These are phyloP conservation scores for Ophiorrhiza pumila DNA, from an alignment of 257 asterid genomes.

Conservation along the genomic window DNA sequence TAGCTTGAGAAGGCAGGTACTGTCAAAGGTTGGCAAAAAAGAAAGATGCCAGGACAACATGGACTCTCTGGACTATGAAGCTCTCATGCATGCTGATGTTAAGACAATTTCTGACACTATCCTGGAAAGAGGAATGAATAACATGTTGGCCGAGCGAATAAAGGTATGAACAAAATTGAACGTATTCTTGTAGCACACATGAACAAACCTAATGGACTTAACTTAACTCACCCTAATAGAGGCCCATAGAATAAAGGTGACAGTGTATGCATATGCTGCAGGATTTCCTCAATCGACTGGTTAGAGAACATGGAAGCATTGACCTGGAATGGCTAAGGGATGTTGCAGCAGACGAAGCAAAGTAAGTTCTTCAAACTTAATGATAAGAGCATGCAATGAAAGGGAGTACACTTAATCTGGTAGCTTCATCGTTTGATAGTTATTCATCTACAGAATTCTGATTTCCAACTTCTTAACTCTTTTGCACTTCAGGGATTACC, in stretches of 20 bases:
- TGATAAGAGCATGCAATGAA: background rate
- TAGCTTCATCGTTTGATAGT: slow-evolving; percentile 4
- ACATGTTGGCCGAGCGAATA: slow-evolving; percentile 60
- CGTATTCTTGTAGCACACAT: slow-evolving; percentile 1
- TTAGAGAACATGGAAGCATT: slow-evolving; percentile 66
- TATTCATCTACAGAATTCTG: slow-evolving; percentile 12
- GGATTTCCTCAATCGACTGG: slow-evolving; percentile 81
- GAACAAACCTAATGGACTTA: slow-evolving; percentile 2
- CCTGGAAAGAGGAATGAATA: slow-evolving; percentile 54
- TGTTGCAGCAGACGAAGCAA: slow-evolving; percentile 69
- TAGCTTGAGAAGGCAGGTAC: slow-evolving; percentile 65
- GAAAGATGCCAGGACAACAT: slow-evolving; percentile 51
- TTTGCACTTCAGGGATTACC: slow-evolving; percentile 71
- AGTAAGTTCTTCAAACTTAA: slow-evolving; percentile 42
- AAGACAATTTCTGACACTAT: slow-evolving; percentile 33
- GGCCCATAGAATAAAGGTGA: slow-evolving; percentile 8
- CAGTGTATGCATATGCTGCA: slow-evolving; percentile 40
- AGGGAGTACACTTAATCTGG: background rate
- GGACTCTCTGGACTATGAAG: slow-evolving; percentile 85
- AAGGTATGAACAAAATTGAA: slow-evolving; percentile 44
- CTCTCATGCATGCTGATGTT: slow-evolving; percentile 34
- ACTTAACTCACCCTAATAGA: background rate
- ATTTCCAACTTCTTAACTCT: slow-evolving; percentile 13
- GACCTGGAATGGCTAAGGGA: slow-evolving; percentile 97
- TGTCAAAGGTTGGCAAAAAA: slow-evolving; percentile 35